Evolutionary conservation across 2,329 filamentous ascomycete species (phyloP).

Genomic region (Diaporthe sp.): DNA sequence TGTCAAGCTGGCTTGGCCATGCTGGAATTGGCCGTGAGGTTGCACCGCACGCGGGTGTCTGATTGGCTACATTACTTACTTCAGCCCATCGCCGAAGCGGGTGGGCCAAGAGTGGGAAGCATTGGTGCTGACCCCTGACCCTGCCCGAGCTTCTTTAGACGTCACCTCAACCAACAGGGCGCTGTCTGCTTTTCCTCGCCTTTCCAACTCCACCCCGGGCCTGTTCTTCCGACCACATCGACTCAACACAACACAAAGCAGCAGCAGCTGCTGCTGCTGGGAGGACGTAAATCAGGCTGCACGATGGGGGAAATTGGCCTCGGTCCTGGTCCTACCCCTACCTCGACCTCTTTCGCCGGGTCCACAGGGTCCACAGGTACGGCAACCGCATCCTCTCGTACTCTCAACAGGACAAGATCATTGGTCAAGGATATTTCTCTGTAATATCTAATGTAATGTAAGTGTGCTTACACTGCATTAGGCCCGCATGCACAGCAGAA

Average conservation of each 20-base stretch:
- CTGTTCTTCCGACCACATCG: background rate
- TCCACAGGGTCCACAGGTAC: background rate
- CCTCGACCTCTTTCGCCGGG: background rate
- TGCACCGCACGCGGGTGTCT: background rate
- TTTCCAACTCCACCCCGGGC: background rate
- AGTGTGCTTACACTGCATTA: constrained; percentile 30
- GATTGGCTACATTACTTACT: background rate
- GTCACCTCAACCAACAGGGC: constrained; percentile 10
- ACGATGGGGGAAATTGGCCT: background rate
- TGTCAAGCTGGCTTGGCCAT: background rate
- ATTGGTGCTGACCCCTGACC: background rate
- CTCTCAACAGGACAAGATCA: background rate
- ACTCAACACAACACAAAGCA: background rate
- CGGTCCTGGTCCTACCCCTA: background rate
- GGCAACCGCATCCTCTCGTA: constrained; percentile 12
- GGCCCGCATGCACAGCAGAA: constrained; percentile 19
- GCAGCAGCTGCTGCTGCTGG: background rate
- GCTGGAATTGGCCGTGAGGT: background rate
- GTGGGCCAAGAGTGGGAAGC: background rate
- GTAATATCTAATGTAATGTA: constrained; percentile 1
- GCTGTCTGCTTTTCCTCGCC: background rate
- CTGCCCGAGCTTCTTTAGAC: constrained; percentile 34
- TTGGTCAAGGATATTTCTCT: constrained; percentile 17
- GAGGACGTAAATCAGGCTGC: background rate
- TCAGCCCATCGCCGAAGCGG: background rate